Percentiles rank a stretch among this genome's conserved stretches.
Conservation (phyloP, 2,329 filamentous ascomycete species). For the Alternaria brassicae region DNA sequence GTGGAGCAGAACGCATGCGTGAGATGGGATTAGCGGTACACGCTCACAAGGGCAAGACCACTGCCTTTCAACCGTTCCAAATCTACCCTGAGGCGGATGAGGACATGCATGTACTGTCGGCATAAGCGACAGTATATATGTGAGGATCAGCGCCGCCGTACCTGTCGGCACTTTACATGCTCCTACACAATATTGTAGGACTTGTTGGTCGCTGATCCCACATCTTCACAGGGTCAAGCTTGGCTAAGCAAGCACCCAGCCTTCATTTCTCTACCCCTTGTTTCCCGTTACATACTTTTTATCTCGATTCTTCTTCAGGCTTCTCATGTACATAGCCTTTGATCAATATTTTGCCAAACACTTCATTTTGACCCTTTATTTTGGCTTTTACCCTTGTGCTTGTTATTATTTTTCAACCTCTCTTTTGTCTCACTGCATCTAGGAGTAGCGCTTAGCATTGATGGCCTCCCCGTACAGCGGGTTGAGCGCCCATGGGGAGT, state of each 20-base stretch:
- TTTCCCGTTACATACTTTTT: constrained; percentile 12
- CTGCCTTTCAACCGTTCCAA: constrained; percentile 35
- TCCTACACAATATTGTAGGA: constrained; percentile 7
- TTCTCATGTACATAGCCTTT: constrained; percentile 33
- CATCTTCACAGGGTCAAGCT: constrained; percentile 14
- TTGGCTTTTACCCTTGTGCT: not conserved
- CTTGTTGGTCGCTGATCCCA: constrained; percentile 52
- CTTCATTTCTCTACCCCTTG: constrained; percentile 11
- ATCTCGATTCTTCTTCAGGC: constrained; percentile 16
- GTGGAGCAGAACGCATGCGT: constrained; percentile 91
- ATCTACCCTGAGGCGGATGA: constrained; percentile 37
- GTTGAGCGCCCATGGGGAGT: constrained; percentile 22
- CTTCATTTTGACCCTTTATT: not conserved
- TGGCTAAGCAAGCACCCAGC: constrained; percentile 10
- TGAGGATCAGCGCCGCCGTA: constrained; percentile 51
- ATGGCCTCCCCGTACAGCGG: constrained; percentile 19
- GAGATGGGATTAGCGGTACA: constrained; percentile 87
- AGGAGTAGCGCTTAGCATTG: constrained; percentile 12
- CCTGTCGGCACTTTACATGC: constrained; percentile 45
- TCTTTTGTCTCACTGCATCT: constrained; percentile 14
- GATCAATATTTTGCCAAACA: constrained; percentile 1
- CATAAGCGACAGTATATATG: constrained; percentile 33
- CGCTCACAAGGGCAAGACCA: constrained; percentile 65
- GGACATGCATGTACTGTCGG: constrained; percentile 56
- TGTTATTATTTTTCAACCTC: constrained; percentile 8